Evolutionary conservation across 1,284 basidiomycete genomes (phyloP).

Genomic region (Ceratobasidium sp.): DNA sequence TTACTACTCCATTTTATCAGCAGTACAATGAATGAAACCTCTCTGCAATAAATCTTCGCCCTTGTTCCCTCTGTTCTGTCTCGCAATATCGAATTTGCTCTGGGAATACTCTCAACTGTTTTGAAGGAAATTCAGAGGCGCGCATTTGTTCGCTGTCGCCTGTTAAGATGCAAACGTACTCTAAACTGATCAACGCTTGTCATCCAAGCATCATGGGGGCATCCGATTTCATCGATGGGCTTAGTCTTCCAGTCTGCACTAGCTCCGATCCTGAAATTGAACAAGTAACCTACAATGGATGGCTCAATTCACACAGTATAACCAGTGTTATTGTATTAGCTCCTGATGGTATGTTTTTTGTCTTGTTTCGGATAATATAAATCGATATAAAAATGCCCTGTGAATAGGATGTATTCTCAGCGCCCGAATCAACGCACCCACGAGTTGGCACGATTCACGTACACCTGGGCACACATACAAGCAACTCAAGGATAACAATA

Average conservation of each 20-base stretch:
- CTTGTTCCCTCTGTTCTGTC: conserved; percentile 48
- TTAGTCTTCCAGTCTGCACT: conserved; percentile 47
- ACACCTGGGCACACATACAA: conserved; percentile 54
- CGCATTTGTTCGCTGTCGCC: conserved; percentile 50
- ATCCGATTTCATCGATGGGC: conserved; percentile 51
- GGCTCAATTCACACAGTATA: conserved; percentile 54
- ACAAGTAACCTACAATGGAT: conserved; percentile 60
- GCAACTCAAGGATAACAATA: conserved; percentile 47
- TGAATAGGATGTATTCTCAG: conserved; percentile 52
- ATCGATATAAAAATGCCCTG: neutral
- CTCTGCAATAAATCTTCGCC: conserved; percentile 53
- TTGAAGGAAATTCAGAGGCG: conserved; percentile 52
- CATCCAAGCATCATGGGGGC: conserved; percentile 54
- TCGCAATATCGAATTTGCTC: conserved; percentile 52
- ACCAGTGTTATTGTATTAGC: conserved; percentile 50
- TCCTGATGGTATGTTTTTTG: conserved; percentile 49
- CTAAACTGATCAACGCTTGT: conserved; percentile 48
- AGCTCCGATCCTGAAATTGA: conserved; percentile 54
- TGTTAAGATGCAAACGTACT: conserved; percentile 49
- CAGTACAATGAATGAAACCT: conserved; percentile 53
- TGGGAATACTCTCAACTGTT: conserved; percentile 50
- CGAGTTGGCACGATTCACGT: conserved; percentile 58
- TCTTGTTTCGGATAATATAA: neutral
- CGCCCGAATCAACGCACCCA: conserved; percentile 53
- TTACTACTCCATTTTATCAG: conserved; percentile 54